Conservation (phyloP, 352 stramenopile genomes). For the Pythium folliculosum region DNA sequence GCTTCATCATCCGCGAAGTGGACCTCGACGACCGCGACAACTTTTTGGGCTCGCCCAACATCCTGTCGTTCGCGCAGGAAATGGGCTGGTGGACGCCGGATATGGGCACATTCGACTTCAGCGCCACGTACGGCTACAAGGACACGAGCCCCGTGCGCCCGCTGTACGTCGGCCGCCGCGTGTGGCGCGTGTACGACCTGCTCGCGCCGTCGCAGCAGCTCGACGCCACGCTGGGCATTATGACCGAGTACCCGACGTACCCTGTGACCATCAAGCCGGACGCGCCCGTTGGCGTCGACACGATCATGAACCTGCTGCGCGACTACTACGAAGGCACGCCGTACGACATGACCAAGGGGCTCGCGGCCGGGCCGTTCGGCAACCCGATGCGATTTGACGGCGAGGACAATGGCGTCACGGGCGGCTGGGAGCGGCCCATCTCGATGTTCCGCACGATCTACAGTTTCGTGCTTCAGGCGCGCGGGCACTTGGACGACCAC, state of each 20-base stretch:
- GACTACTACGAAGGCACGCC: constrained; percentile 87
- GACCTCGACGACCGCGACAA: constrained; percentile 59
- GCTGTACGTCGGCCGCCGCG: constrained; percentile 56
- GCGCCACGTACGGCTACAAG: constrained; percentile 39
- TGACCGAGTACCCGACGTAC: constrained; percentile 52
- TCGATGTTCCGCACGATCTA: constrained; percentile 86
- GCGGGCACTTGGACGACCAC: constrained; percentile 31
- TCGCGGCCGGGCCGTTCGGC: constrained; percentile 85
- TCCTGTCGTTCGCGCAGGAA: constrained; percentile 67
- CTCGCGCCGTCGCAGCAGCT: constrained; percentile 63
- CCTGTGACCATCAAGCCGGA: constrained; percentile 79
- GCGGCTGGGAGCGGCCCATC: constrained; percentile 84
- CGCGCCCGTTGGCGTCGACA: constrained; percentile 39
- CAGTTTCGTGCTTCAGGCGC: constrained; percentile 63
- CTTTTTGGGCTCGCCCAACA: constrained; percentile 80
- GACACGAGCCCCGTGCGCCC: constrained; percentile 37
- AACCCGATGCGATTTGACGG: constrained; percentile 79
- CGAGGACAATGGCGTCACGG: constrained; percentile 38
- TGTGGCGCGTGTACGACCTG: constrained; percentile 78
- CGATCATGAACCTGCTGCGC: constrained; percentile 73
- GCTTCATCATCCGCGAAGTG: constrained; percentile 89
- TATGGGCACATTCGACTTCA: constrained; percentile 49
- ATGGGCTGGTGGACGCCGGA: constrained; percentile 65
- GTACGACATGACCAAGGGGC: constrained; percentile 76
- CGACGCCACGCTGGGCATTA: constrained; percentile 37